Evolutionary conservation across 1,284 basidiomycete genomes (phyloP).

Genomic region (Microbotryum silenes-acaulis): DNA sequence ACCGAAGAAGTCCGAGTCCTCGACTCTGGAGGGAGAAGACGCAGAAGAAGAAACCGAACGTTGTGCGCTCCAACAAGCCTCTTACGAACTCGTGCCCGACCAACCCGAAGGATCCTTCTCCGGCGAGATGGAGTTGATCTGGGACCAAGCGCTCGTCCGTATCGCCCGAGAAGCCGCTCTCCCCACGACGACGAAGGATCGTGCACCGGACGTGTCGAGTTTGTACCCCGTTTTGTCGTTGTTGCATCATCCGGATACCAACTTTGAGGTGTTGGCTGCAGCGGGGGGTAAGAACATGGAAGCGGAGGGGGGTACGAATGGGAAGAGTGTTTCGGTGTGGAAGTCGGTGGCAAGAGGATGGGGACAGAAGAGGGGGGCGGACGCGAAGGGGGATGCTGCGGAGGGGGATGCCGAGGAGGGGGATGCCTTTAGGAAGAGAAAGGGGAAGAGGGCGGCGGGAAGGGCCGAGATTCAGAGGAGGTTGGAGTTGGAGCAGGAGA

Average conservation of each 20-base stretch:
- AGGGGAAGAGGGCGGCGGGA: conserved; percentile 19
- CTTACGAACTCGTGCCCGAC: too few species aligned
- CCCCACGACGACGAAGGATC: conserved; percentile 7
- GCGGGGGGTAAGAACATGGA: not conserved
- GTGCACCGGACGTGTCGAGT: conserved; percentile 11
- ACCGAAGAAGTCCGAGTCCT: too few species aligned
- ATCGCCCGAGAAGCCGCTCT: conserved; percentile 1
- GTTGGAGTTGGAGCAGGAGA: conserved; percentile 22
- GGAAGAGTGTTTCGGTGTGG: not conserved
- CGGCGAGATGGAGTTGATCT: too few species aligned
- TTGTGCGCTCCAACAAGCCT: too few species aligned
- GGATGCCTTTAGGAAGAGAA: not conserved
- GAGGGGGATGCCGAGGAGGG: conserved; percentile 2
- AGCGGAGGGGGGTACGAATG: not conserved
- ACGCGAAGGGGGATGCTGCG: not conserved
- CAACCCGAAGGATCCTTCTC: too few species aligned
- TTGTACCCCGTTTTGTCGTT: conserved; percentile 32
- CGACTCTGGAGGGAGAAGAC: too few species aligned
- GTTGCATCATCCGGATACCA: conserved; percentile 27
- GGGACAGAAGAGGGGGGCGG: not conserved
- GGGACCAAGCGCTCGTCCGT: too few species aligned
- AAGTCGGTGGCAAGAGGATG: conserved; percentile 10
- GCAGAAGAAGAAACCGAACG: too few species aligned
- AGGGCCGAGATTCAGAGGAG: conserved; percentile 22
- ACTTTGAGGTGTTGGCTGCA: conserved; percentile 1